Evolutionary conservation across 2,329 filamentous ascomycete genomes (phyloP).

Genomic region (Calonectria pteridis): DNA sequence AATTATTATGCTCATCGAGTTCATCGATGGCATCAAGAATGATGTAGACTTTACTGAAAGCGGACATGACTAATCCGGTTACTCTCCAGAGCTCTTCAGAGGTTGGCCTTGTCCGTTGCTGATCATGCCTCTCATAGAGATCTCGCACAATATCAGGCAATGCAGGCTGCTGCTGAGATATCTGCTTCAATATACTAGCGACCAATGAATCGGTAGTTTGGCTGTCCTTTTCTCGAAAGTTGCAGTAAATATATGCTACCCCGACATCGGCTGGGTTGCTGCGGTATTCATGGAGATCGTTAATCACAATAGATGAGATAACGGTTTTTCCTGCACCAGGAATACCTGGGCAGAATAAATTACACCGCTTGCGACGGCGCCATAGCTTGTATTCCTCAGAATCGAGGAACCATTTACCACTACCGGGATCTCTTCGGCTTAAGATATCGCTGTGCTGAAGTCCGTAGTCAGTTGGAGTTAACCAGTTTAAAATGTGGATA

Average conservation of each 20-base stretch:
- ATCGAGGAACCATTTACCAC: background rate
- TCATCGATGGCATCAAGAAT: background rate
- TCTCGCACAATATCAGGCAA: background rate
- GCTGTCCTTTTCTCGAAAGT: background rate
- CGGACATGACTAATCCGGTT: too few relatives aligned
- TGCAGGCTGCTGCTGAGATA: background rate
- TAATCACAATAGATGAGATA: background rate
- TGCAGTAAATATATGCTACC: background rate
- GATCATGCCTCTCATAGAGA: background rate
- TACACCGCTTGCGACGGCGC: background rate
- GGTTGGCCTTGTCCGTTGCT: background rate
- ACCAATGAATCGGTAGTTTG: background rate
- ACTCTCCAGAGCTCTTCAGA: background rate
- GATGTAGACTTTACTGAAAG: background rate
- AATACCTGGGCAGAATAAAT: background rate
- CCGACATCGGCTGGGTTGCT: background rate
- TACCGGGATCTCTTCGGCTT: background rate
- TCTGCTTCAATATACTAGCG: background rate
- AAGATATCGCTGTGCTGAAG: background rate
- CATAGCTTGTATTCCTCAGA: background rate
- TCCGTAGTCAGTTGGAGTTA: background rate
- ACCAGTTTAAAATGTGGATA: background rate
- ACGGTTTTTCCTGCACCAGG: background rate
- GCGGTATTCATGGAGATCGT: background rate
- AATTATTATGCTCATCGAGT: background rate